Conservation (phyloP, 331 rosid genomes). For the Quercus lobata region DNA sequence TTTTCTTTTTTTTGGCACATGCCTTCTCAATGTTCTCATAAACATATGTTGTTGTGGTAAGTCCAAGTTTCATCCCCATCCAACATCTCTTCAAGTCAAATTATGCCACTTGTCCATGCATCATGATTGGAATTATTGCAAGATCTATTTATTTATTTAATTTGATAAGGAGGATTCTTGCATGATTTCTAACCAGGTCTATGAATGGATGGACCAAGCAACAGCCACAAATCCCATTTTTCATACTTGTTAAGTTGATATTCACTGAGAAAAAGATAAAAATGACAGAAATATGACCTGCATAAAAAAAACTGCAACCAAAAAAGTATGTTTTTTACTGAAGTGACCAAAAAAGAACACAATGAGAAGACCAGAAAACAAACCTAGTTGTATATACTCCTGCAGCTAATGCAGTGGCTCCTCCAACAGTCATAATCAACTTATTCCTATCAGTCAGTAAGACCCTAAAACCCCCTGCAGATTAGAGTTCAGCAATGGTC, state of each 20-base stretch:
- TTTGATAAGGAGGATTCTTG: not conserved
- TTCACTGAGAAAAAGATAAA: not conserved
- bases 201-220: not conserved
- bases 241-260: not conserved
- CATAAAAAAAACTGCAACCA: not conserved
- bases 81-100: slow-evolving; percentile 1
- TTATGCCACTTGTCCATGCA: not conserved
- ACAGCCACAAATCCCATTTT: slow-evolving; percentile 6
- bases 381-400: slow-evolving; percentile 98
- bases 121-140: slow-evolving; percentile 1
- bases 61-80: not conserved
- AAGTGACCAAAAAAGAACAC: slow-evolving; percentile 9
- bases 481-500: slow-evolving; percentile 9
- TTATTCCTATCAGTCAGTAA: slow-evolving; percentile 85
- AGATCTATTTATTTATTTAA: no score
- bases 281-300: not conserved
- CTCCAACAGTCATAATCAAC: slow-evolving; percentile 94
- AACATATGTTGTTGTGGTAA: not conserved
- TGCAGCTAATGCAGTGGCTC: slow-evolving; percentile 97
- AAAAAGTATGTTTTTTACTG: not conserved
- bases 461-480: slow-evolving; percentile 82
- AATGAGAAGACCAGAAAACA: slow-evolving; percentile 10
- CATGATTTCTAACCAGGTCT: not conserved
- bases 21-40: not conserved
- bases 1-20: not conserved